Conservation (phyloP, 2,329 filamentous ascomycete species). For the Helotiales sp. region DNA sequence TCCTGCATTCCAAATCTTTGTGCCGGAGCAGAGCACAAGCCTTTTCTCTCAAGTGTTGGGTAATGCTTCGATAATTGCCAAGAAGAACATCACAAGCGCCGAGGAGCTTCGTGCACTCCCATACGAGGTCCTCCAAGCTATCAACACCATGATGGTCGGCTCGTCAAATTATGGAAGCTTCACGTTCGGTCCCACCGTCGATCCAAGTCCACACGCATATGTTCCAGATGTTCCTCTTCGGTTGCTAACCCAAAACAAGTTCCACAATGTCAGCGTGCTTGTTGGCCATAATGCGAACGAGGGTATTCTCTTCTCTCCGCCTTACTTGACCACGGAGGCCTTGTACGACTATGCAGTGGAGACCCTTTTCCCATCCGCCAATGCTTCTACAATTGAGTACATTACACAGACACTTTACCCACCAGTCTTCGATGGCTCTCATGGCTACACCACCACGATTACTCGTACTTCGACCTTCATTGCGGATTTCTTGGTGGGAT, state of each 20-base stretch:
- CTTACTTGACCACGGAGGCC: conserved; percentile 19
- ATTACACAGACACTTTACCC: conserved; percentile 50
- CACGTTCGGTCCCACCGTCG: conserved; percentile 45
- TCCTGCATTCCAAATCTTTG: conserved; percentile 21
- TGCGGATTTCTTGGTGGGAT: conserved; percentile 47
- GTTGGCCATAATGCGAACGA: conserved; percentile 46
- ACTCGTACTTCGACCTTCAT: conserved; percentile 42
- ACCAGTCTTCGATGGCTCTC: conserved; percentile 43
- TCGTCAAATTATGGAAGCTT: conserved; percentile 41
- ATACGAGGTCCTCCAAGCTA: conserved; percentile 14
- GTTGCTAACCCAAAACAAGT: conserved; percentile 44
- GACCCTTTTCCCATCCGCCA: conserved; percentile 21
- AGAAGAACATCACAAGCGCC: conserved; percentile 13
- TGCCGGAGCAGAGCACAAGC: conserved; percentile 8
- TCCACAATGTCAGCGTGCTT: conserved; percentile 47
- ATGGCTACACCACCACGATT: conserved; percentile 46
- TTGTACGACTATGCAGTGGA: background rate
- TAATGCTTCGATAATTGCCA: conserved; percentile 17
- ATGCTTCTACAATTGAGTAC: conserved; percentile 31
- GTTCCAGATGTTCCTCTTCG: conserved; percentile 46
- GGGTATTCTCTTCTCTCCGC: conserved; percentile 32
- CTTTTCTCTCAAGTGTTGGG: conserved; percentile 17
- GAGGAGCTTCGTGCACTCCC: conserved; percentile 16
- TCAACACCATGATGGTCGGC: conserved; percentile 21
- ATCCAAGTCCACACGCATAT: conserved; percentile 42